Evolutionary conservation across 2,329 filamentous ascomycete species (phyloP), one percentile per base, ranked within the genome.

Genomic region (Herpotrichia juniperi): DNA sequence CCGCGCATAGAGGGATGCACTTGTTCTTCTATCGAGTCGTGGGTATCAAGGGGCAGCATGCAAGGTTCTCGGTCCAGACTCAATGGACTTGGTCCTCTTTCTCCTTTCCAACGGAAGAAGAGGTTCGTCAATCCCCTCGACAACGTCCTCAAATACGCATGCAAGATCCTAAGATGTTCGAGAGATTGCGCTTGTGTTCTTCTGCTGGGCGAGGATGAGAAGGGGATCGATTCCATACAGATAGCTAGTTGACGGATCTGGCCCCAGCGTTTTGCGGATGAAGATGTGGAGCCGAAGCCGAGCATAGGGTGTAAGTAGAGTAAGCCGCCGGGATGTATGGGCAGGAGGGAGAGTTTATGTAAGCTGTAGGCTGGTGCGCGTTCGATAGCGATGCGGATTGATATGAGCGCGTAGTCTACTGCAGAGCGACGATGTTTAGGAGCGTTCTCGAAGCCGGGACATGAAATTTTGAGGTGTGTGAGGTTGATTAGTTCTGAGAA

Each of bases 391-490:
- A 96, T 91, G 58, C 91, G 88, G 49, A 96, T 77, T 58, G 90
- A 94, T 69, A 96, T 91, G 55, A 96, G 85, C 3, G 91, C 91
- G 68, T 94, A 96, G 79, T 96, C 92, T 53, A 96, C 90, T 43
- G 88, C 86, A 71, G 86, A 87, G 42, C 90, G 84, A 31, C 91
- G 83, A 68, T 92, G 91, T 39, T 88, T 81, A 69, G 91, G 86
- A 31, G 68, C 56, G 8, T 81, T 77, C 53, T 86, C 79, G 71
- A 92, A 88, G 31, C 86, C 88, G 4, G 90, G 89, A 61, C 90
- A 94, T 54, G 85, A 86, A 67, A 96, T 83, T 43, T 84, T 88
- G 53, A 96, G 79, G 69, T 93, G 89, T 40, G 84, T 80, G 63
- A 96, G 78, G 62, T 87, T 88, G 51, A 84, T 77, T 64, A 96